Evolutionary conservation across 1,139 yeast species (phyloP).

Genomic region (Yamadazyma oceani): DNA sequence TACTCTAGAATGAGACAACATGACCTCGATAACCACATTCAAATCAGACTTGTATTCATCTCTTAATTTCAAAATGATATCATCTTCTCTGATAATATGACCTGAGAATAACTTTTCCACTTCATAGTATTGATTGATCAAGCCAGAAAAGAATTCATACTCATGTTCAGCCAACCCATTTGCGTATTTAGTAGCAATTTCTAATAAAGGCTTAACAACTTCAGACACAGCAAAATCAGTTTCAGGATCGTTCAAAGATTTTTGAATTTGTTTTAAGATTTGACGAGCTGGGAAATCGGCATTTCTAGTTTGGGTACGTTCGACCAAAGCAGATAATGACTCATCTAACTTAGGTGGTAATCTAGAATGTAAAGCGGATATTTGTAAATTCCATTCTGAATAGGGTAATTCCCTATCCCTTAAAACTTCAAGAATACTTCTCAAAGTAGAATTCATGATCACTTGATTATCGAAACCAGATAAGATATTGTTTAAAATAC

Average conservation of each 20-base stretch:
- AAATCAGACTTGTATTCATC: slow-evolving; percentile 83
- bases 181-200: slow-evolving; percentile 67
- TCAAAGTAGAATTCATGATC: slow-evolving; percentile 80
- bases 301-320: slow-evolving; percentile 63
- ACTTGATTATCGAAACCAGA: slow-evolving; percentile 95
- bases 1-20: slow-evolving; percentile 88
- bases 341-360: slow-evolving; percentile 76
- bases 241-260: slow-evolving; percentile 51
- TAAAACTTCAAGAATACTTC: slow-evolving; percentile 68
- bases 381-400: slow-evolving; percentile 85
- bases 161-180: slow-evolving; percentile 85
- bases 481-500: slow-evolving; percentile 73
- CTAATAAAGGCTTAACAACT: slow-evolving; percentile 70
- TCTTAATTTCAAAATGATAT: slow-evolving; percentile 79
- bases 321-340: slow-evolving; percentile 61
- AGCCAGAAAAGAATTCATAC: slow-evolving; percentile 65
- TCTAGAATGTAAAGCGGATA: slow-evolving; percentile 91
- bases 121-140: slow-evolving; percentile 70
- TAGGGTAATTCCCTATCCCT: slow-evolving; percentile 83
- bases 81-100: slow-evolving; percentile 75
- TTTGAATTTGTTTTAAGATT: slow-evolving; percentile 58
- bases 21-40: slow-evolving; percentile 66
- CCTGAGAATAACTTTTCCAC: slow-evolving; percentile 81
- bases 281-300: slow-evolving; percentile 95
- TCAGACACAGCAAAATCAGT: slow-evolving; percentile 52